These are phyloP conservation scores for Aspergillus sp. DNA, from an alignment of 2,329 filamentous ascomycete species.

Conservation along the genomic window DNA sequence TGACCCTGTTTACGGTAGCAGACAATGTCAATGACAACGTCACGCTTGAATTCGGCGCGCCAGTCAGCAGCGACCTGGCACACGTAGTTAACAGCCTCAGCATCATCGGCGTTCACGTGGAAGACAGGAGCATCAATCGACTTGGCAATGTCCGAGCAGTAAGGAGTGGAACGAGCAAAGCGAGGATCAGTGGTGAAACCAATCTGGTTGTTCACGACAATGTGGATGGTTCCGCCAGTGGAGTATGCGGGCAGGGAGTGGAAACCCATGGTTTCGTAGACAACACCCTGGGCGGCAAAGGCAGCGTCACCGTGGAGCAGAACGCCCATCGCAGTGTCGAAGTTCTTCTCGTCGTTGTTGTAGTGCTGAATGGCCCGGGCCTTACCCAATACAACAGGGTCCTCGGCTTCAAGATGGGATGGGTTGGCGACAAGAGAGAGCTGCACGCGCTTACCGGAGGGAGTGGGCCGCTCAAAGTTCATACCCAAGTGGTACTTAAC, in stretches of 20 bases:
- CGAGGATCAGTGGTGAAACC: conserved; percentile 98
- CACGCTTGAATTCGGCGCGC: conserved; percentile 97
- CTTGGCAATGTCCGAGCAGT: conserved; percentile 99
- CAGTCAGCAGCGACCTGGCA: conserved; percentile 96
- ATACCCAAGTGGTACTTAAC: conserved; percentile 99
- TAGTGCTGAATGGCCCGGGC: conserved; percentile 98
- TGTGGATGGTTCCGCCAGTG: conserved; percentile 93
- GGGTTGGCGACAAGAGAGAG: conserved; percentile 97
- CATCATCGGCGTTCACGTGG: conserved; percentile 98
- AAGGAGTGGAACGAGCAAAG: conserved; percentile 94
- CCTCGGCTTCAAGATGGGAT: conserved; percentile 96
- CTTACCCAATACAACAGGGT: conserved; percentile 96
- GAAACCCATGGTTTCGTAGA: conserved; percentile 98
- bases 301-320: conserved; percentile 96
- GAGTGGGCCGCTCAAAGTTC: conserved; percentile 99
- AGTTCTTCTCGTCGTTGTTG: conserved; percentile 91
- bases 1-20: conserved; percentile 99
- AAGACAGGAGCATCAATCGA: conserved; percentile 97
- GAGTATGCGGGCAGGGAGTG: conserved; percentile 94
- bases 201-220: conserved; percentile 99
- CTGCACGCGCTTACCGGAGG: conserved; percentile 98
- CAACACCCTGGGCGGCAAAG: conserved; percentile 92
- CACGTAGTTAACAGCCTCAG: conserved; percentile 96
- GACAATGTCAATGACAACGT: conserved; percentile 96
- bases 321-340: conserved; percentile 89